These are phyloP conservation scores for Penicillium fuscoglaucum DNA, from an alignment of 2,329 filamentous ascomycete genomes.

Conservation along the genomic window DNA sequence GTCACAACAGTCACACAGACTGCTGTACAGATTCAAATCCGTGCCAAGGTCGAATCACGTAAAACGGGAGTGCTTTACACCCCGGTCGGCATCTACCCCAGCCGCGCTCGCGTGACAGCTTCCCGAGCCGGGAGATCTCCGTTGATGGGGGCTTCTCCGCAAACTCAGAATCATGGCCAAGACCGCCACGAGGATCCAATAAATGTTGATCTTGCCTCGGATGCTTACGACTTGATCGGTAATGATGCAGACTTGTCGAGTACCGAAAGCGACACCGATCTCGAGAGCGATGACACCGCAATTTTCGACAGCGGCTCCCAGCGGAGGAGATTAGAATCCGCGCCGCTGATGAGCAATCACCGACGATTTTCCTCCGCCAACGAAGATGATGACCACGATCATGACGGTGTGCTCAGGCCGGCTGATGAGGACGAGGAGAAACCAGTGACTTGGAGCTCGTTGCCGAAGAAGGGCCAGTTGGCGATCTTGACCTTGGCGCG, in stretches of 20 bases:
- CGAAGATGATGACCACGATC: slow-evolving; percentile 19
- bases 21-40: too few relatives aligned
- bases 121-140: slow-evolving; percentile 8
- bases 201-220: slow-evolving; percentile 1
- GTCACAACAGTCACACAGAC: neutral
- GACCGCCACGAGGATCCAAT: slow-evolving; percentile 2
- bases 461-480: slow-evolving; percentile 77
- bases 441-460: slow-evolving; percentile 66
- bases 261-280: slow-evolving; percentile 16
- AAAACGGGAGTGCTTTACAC: neutral
- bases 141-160: slow-evolving; percentile 23
- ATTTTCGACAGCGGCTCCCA: slow-evolving; percentile 15
- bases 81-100: neutral
- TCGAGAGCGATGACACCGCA: slow-evolving; percentile 21
- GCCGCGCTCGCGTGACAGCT: slow-evolving; percentile 3
- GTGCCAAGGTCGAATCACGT: too few relatives aligned
- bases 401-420: slow-evolving; percentile 11
- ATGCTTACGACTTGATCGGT: neutral
- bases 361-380: slow-evolving; percentile 18
- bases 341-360: slow-evolving; percentile 16
- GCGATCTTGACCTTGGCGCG: slow-evolving; percentile 75
- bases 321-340: slow-evolving; percentile 12
- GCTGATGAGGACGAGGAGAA: slow-evolving; percentile 33
- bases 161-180: slow-evolving; percentile 11
- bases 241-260: slow-evolving; percentile 4